Conservation (phyloP, 345 rosid genomes). For the Salix exigua region DNA sequence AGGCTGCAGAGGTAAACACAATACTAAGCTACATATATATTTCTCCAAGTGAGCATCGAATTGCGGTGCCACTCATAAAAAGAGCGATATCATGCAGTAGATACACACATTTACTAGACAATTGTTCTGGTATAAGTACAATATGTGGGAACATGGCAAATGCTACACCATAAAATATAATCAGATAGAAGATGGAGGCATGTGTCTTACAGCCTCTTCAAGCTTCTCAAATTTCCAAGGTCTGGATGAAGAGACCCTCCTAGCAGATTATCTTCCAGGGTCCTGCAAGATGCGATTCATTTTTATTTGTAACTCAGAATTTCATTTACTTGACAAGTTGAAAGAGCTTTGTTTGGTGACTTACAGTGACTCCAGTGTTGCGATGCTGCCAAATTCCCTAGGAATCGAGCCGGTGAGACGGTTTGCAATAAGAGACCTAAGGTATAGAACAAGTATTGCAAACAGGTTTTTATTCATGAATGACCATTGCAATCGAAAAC, state of each 20-base stretch:
- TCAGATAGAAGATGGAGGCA: background rate
- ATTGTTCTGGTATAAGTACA: no score
- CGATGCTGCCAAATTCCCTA: constrained; percentile 45
- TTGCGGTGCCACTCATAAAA: background rate
- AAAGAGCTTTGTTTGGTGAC: constrained; percentile 13
- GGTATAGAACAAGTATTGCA: background rate
- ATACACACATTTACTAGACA: background rate
- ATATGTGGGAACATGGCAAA: no score
- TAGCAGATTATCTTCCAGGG: constrained; percentile 58
- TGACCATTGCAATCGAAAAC: background rate
- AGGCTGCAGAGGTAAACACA: constrained; percentile 32
- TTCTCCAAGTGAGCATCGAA: background rate
- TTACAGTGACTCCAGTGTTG: constrained; percentile 60
- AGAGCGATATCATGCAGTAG: background rate
- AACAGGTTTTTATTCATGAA: background rate
- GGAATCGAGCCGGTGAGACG: constrained; percentile 67
- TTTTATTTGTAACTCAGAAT: background rate
- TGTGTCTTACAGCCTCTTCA: constrained; percentile 50
- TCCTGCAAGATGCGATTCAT: constrained; percentile 36
- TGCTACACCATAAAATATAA: background rate
- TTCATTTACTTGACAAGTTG: background rate
- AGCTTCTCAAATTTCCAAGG: constrained; percentile 55
- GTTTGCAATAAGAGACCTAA: constrained; percentile 62
- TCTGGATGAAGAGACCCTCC: constrained; percentile 55
- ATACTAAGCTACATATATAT: background rate